Evolutionary conservation across 2,329 filamentous ascomycete species (phyloP).

Genomic region (Clonostachys sp.): DNA sequence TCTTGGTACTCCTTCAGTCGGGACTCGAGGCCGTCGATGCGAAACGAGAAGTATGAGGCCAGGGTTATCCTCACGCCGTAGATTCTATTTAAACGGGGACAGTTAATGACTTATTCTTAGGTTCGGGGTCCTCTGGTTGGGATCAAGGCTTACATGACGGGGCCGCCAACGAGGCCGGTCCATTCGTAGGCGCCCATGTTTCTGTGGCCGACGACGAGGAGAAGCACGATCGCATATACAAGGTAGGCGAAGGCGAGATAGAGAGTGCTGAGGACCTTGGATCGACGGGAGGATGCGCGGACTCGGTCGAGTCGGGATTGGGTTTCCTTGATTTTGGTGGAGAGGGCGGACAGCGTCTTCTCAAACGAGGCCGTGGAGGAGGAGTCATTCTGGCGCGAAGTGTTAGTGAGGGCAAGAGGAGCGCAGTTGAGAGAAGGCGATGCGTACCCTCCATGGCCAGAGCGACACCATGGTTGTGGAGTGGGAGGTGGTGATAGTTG

Average conservation of each 20-base stretch:
- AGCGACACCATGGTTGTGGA: constrained; percentile 65
- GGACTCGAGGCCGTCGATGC: constrained; percentile 63
- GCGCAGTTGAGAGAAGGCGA: not conserved
- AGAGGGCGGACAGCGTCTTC: constrained; percentile 78
- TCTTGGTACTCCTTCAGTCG: constrained; percentile 71
- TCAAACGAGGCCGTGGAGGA: constrained; percentile 90
- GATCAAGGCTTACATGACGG: constrained; percentile 58
- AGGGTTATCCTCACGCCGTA: constrained; percentile 50
- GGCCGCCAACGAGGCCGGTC: constrained; percentile 71
- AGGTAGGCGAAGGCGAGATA: constrained; percentile 91
- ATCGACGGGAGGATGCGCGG: constrained; percentile 68
- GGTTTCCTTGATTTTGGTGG: constrained; percentile 74
- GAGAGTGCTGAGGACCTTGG: constrained; percentile 82
- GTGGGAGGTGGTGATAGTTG: not conserved
- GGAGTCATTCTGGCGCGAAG: constrained; percentile 58
- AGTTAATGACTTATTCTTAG: constrained; percentile 2
- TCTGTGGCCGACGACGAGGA: constrained; percentile 79
- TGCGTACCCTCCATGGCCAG: constrained; percentile 76
- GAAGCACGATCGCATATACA: constrained; percentile 75
- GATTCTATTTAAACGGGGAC: constrained; percentile 55
- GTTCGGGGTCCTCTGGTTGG: not conserved
- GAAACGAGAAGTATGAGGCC: constrained; percentile 73
- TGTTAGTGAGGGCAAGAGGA: not conserved
- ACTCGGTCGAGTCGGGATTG: constrained; percentile 70
- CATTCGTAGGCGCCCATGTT: constrained; percentile 77